Evolutionary conservation across 2,329 filamentous ascomycete genomes (phyloP), one percentile per base, ranked within the genome.

Genomic region (Aspergillus uvarum): DNA sequence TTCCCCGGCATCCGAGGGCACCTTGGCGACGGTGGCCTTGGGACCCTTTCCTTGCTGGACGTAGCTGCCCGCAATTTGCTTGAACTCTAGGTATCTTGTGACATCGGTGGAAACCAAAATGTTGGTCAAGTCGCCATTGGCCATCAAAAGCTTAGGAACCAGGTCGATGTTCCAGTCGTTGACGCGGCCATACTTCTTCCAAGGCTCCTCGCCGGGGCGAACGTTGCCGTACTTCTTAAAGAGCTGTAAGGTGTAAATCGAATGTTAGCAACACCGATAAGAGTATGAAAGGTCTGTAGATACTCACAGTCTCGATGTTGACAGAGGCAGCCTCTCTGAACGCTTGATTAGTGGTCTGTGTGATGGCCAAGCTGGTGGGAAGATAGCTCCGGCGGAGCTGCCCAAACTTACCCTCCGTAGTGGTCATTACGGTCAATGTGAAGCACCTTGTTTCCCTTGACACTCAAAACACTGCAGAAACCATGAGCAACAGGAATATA

Each of bases 121-220:
- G 81, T 98, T 98, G 77, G 94, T 98, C 75, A 99, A 84, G 82
- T 99, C 94, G 78, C 95, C 95, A 65, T 96, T 96, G 62, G 94
- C 92, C 93, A 99, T 98, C 78, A 99, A 87, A 73, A 99, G 89
- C 85, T 99, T 99, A 68, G 95, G 94, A 52, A 99, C 93, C 63
- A 99, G 86, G 76, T 99, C 96, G 79, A 99, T 96, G 84, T 97
- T 98, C 95, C 95, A 99, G 85, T 98, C 94, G 81, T 97, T 97
- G 76, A 88, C 83, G 62, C 95, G 90, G 71, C 94, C 94, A 78
- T 97, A 98, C 80, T 96, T 93, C 84, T 96, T 94, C 95, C 95
- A 98, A 67, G 94, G 93, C 83, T 97, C 91, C 74, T 92, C 89
- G 69, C 90, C 91, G 63, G 84, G 76, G 61, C 81, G 77, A 75